Percentiles rank a stretch among this genome's conserved stretches.
Conservation (phyloP, 1,284 basidiomycete species). For the Leccinum fallax region DNA sequence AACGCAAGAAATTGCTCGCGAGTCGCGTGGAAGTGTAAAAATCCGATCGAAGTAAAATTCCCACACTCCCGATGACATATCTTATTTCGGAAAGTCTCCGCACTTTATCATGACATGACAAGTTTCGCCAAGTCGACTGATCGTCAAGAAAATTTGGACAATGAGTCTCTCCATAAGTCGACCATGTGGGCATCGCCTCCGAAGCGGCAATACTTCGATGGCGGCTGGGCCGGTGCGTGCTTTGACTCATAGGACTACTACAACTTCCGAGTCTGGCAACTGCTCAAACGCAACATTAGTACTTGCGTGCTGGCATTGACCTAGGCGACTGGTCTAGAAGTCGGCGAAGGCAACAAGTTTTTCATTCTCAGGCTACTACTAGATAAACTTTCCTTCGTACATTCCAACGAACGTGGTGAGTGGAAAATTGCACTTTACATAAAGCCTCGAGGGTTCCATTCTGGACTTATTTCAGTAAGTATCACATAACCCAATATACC, state of each 20-base stretch:
- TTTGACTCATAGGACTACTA: neutral
- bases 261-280: neutral
- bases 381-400: constrained; percentile 10
- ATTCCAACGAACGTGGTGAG: constrained; percentile 20
- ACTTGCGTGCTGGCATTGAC: neutral
- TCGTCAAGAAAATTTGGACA: neutral
- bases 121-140: neutral
- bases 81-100: constrained; percentile 26
- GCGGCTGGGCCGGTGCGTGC: neutral
- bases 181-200: neutral
- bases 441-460: neutral
- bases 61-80: constrained; percentile 26
- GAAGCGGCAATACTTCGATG: neutral
- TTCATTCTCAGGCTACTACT: neutral
- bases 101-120: neutral
- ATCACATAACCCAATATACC: constrained; percentile 10
- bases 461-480: neutral
- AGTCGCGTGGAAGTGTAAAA: neutral
- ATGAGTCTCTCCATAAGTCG: neutral
- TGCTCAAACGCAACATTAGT: neutral
- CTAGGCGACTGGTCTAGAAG: neutral
- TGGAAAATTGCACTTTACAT: neutral
- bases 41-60: constrained; percentile 9
- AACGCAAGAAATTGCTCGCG: neutral
- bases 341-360: neutral